Percentiles rank a stretch among this genome's conserved stretches.
Conservation (phyloP, 495 filamentous ascomycete species). For the Usnea hakonensis region DNA sequence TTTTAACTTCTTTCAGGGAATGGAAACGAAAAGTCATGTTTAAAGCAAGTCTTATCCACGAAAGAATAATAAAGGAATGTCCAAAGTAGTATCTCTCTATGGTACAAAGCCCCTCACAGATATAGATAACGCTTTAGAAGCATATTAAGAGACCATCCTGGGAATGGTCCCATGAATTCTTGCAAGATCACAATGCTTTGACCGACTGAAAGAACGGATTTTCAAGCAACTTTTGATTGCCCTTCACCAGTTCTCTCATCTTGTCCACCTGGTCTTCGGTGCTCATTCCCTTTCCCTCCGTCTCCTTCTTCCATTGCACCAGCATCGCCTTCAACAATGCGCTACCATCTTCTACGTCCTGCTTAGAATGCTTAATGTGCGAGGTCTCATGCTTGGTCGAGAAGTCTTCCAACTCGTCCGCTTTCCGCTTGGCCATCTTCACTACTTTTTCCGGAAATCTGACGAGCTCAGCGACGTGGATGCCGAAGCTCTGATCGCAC, state of each 20-base stretch:
- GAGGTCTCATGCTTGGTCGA: conserved; percentile 56
- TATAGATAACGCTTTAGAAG: background rate
- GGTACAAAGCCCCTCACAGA: background rate
- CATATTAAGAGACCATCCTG: background rate
- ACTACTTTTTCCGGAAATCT: conserved; percentile 97
- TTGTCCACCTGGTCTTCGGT: conserved; percentile 69
- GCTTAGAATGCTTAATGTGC: conserved; percentile 56
- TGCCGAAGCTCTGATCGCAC: conserved; percentile 95
- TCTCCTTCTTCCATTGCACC: conserved; percentile 79
- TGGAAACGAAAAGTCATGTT: background rate
- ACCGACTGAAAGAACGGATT: conserved; percentile 92
- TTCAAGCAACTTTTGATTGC: conserved; percentile 59
- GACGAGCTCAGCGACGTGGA: conserved; percentile 96
- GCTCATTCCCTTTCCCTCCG: conserved; percentile 56
- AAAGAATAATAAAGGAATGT: background rate
- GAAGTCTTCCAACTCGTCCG: conserved; percentile 96
- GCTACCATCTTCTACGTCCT: conserved; percentile 89
- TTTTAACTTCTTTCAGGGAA: background rate
- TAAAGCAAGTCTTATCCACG: background rate
- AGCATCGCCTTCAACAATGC: conserved; percentile 77
- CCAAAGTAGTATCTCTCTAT: background rate
- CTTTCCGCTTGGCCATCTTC: conserved; percentile 96
- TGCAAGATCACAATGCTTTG: conserved; percentile 55
- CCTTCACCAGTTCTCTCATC: conserved; percentile 71
- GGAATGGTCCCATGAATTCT: background rate